Evolutionary conservation across 306 rosid species (phyloP).

Genomic region (Benincasa hispida): DNA sequence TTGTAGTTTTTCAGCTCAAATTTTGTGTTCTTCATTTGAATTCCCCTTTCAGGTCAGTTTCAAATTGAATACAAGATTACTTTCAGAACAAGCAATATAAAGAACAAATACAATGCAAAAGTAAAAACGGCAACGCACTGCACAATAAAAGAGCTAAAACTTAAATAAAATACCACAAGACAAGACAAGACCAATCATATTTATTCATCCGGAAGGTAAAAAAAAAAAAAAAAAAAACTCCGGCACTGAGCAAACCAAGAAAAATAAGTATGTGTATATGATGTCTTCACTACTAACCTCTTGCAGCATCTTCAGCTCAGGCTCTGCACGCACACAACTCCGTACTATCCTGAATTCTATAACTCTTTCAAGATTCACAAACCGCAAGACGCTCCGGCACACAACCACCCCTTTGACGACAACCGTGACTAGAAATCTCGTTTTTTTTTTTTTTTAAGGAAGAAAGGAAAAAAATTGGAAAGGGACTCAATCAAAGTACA

Average conservation of each 20-base stretch:
- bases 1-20: too few species aligned
- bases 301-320: slow-evolving; percentile 5
- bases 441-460: neutral
- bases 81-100: too few species aligned
- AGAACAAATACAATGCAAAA: neutral
- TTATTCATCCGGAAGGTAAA: neutral
- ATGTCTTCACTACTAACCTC: neutral
- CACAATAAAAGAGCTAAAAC: neutral
- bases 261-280: neutral
- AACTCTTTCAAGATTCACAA: neutral
- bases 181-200: neutral
- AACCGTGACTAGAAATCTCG: neutral
- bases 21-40: too few species aligned
- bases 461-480: neutral
- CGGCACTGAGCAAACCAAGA: neutral
- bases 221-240: neutral
- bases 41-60: too few species aligned
- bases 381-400: neutral
- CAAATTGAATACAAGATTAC: too few species aligned
- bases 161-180: neutral
- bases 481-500: neutral
- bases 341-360: neutral
- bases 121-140: neutral
- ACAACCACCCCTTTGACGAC: neutral
- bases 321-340: neutral